These are phyloP conservation scores for Calonectria montana DNA, from an alignment of 2,329 filamentous ascomycete genomes.

Conservation along the genomic window DNA sequence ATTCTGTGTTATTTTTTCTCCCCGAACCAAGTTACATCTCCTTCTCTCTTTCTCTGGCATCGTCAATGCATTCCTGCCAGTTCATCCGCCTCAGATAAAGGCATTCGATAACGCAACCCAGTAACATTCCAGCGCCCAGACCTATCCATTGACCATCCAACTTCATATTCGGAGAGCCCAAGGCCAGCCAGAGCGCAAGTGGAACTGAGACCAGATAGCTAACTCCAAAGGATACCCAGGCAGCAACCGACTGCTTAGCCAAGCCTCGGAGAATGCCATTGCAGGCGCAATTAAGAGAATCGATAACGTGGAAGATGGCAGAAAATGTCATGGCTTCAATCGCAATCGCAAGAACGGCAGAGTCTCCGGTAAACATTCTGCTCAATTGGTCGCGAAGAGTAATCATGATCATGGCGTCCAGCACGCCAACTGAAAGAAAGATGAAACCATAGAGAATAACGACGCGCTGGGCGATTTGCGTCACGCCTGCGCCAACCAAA, in stretches of 20 bases:
- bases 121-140: slow-evolving; percentile 6
- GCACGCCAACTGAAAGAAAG: neutral
- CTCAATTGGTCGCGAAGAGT: neutral
- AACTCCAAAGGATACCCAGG: slow-evolving; percentile 11
- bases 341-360: neutral
- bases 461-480: neutral
- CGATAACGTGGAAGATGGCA: slow-evolving; percentile 13
- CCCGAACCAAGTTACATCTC: neutral
- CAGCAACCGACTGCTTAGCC: slow-evolving; percentile 12
- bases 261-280: slow-evolving; percentile 8
- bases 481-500: neutral
- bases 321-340: slow-evolving; percentile 12
- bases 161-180: slow-evolving; percentile 15
- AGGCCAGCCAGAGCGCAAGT: slow-evolving; percentile 11
- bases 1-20: neutral
- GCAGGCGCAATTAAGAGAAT: slow-evolving; percentile 16
- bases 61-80: slow-evolving; percentile 12
- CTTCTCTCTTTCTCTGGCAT: slow-evolving; percentile 12
- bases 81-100: slow-evolving; percentile 3
- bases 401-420: slow-evolving; percentile 8
- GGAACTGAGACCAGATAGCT: slow-evolving; percentile 11
- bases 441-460: slow-evolving; percentile 9
- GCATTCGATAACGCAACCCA: neutral
- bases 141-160: slow-evolving; percentile 16
- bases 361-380: slow-evolving; percentile 9